Percentiles rank a stretch among this genome's conserved stretches.
These are phyloP conservation scores for Cladophialophora psammophila DNA, from an alignment of 2,329 filamentous ascomycete genomes.

Conservation along the genomic window DNA sequence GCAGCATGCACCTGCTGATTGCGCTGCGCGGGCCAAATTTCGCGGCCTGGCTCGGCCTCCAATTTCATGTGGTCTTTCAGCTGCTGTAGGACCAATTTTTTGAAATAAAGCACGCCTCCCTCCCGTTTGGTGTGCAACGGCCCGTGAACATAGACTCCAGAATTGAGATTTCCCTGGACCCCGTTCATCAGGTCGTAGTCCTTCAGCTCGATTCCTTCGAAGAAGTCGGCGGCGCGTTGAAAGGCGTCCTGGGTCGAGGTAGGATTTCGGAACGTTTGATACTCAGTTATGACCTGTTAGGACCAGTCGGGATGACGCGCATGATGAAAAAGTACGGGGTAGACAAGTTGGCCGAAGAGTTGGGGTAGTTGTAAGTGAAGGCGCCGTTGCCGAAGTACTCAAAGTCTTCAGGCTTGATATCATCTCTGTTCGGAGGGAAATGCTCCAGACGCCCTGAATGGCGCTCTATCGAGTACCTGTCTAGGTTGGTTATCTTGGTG, in stretches of 20 bases:
- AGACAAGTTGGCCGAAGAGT: constrained; percentile 33
- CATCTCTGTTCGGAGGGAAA: constrained; percentile 49
- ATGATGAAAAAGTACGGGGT: constrained; percentile 69
- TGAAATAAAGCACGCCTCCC: background rate
- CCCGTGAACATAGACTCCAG: constrained; percentile 59
- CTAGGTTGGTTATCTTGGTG: constrained; percentile 60
- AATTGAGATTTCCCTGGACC: constrained; percentile 67
- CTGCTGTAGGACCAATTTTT: background rate
- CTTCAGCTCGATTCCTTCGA: constrained; percentile 69
- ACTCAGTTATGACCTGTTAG: constrained; percentile 63
- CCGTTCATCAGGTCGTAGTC: constrained; percentile 68
- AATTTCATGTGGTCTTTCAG: background rate
- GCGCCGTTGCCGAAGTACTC: constrained; percentile 34
- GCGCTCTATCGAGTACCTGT: constrained; percentile 61
- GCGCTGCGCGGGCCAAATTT: background rate
- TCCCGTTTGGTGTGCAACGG: background rate
- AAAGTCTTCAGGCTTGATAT: constrained; percentile 31
- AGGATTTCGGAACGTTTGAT: constrained; percentile 70
- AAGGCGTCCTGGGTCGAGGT: constrained; percentile 66
- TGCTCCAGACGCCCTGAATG: constrained; percentile 63
- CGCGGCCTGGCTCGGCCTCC: background rate
- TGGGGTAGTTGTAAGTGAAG: constrained; percentile 38
- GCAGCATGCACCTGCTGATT: background rate
- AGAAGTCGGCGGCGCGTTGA: constrained; percentile 63
- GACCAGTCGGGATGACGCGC: constrained; percentile 64